phyloP scores from a whole-genome alignment of 2,329 filamentous ascomycete species.

The Pseudocercospora vitis region DNA sequence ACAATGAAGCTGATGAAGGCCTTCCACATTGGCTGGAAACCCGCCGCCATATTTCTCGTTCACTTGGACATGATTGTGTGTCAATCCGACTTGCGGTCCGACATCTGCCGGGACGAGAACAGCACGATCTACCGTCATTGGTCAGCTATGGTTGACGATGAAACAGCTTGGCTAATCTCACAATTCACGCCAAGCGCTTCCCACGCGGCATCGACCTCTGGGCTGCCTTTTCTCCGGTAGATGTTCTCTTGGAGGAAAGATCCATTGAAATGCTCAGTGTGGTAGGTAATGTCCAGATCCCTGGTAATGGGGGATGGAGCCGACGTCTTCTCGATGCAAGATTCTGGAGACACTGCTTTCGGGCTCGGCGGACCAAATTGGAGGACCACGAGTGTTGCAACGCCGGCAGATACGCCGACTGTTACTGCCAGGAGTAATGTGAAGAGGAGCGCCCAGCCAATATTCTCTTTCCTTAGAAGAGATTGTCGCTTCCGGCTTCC shows the following conservation, averaged over 20 bases:
- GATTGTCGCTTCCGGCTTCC: neutral
- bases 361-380: constrained; percentile 7
- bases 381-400: constrained; percentile 16
- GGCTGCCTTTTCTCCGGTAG: constrained; percentile 50
- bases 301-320: constrained; percentile 21
- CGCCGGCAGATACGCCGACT: constrained; percentile 22
- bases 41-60: constrained; percentile 58
- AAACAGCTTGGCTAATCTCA: neutral
- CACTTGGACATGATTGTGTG: constrained; percentile 56
- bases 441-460: constrained; percentile 19
- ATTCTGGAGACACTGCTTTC: neutral
- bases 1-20: constrained; percentile 60
- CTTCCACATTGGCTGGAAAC: constrained; percentile 59
- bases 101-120: constrained; percentile 20
- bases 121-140: constrained; percentile 11
- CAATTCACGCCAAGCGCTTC: constrained; percentile 52
- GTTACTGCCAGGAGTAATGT: constrained; percentile 19
- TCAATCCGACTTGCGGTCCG: constrained; percentile 49
- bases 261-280: constrained; percentile 52
- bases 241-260: constrained; percentile 56
- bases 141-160: neutral
- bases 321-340: constrained; percentile 10
- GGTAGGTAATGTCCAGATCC: constrained; percentile 24
- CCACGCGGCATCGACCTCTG: constrained; percentile 59
- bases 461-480: constrained; percentile 17